A percentile compares a stretch with the other conserved stretches of the same genome.
These are phyloP conservation scores for Scheffersomyces coipomensis DNA, from an alignment of 805 yeast genomes.

Conservation along the genomic window DNA sequence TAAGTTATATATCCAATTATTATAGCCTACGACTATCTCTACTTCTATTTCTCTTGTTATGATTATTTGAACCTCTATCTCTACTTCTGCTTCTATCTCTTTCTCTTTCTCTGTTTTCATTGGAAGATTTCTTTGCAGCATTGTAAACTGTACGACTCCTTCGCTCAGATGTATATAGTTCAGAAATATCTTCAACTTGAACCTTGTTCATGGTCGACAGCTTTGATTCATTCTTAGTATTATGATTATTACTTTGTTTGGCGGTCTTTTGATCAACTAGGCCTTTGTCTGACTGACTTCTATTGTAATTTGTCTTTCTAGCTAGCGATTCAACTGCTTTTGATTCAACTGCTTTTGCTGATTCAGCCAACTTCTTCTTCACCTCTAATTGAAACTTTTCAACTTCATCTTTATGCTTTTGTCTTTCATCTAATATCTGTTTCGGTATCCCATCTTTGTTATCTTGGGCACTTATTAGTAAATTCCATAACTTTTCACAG, in stretches of 20 bases:
- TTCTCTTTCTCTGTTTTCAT: not conserved
- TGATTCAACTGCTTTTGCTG: not conserved
- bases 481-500: conserved; percentile 43
- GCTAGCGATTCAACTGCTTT: no score
- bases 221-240: conserved; percentile 1
- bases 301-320: conserved; percentile 28
- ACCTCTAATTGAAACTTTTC: conserved; percentile 2
- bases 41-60: not conserved
- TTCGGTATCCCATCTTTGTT: conserved; percentile 47
- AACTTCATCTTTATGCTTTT: conserved; percentile 6
- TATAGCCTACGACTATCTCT: no score
- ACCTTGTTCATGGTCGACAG: not conserved
- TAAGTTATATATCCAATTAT: no score
- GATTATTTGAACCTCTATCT: not conserved
- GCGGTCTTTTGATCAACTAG: conserved; percentile 1
- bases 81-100: not conserved
- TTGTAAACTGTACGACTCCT: no score
- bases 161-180: no score
- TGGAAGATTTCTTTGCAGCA: no score
- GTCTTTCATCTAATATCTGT: conserved; percentile 7
- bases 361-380: not conserved
- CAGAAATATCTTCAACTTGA: no score
- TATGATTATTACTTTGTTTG: conserved; percentile 7
- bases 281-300: no score
- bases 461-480: conserved; percentile 42